A percentile compares a stretch with the other conserved stretches of the same genome.
These are phyloP conservation scores for Erodium maritimum DNA, from an alignment of 345 rosid species.

Conservation along the genomic window DNA sequence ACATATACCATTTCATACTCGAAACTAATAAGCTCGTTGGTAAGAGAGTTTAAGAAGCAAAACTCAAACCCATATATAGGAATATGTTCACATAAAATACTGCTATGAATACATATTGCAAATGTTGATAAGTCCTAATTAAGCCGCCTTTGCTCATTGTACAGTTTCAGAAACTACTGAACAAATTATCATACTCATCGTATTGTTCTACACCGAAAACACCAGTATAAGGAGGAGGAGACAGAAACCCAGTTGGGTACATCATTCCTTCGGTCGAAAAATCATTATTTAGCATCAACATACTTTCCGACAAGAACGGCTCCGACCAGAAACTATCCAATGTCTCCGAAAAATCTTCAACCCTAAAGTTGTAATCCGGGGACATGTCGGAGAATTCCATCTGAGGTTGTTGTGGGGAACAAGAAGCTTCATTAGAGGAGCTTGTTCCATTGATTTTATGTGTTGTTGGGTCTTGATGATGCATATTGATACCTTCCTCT, in stretches of 20 bases:
- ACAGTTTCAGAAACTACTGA: background rate
- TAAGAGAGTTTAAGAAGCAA: no score
- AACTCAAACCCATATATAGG: no score
- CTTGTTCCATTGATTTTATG: background rate
- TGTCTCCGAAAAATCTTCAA: background rate
- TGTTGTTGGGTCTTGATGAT: background rate
- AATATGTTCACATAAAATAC: background rate
- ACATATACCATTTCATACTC: no score
- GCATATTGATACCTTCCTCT: background rate
- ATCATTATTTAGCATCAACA: background rate
- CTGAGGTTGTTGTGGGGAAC: no score
- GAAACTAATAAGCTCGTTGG: no score
- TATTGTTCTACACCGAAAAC: background rate
- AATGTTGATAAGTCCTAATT: no score
- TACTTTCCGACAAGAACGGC: background rate
- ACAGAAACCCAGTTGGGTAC: background rate
- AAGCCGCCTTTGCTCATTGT: background rate
- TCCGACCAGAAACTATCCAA: background rate
- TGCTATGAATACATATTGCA: background rate
- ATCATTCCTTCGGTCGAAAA: background rate
- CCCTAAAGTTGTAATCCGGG: background rate
- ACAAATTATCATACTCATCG: background rate
- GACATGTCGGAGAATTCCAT: no score
- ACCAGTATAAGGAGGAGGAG: background rate
- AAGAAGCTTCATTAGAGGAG: background rate